Percentiles rank a stretch among this genome's conserved stretches.
These are phyloP conservation scores for Chaetothyriales sp. DNA, from an alignment of 2,329 filamentous ascomycete species.

Conservation along the genomic window DNA sequence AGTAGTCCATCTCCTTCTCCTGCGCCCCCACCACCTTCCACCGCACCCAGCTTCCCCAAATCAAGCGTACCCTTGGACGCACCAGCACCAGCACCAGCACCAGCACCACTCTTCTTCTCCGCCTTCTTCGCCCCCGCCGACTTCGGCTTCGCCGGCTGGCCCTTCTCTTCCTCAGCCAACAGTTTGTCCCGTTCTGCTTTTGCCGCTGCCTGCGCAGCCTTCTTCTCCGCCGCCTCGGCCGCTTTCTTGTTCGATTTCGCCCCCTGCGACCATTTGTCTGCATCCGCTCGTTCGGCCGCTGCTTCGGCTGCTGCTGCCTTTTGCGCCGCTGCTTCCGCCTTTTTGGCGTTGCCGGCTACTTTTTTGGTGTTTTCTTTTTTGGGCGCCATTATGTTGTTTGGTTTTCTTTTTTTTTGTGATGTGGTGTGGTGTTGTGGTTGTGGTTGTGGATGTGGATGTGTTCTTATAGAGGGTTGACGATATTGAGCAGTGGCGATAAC, in stretches of 20 bases:
- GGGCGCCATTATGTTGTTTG: not conserved
- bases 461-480: too few relatives aligned
- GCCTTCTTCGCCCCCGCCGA: conserved; percentile 36
- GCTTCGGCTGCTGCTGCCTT: conserved; percentile 60
- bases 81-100: not conserved
- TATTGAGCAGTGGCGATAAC: too few relatives aligned
- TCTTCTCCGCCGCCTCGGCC: conserved; percentile 75
- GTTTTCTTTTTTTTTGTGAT: too few relatives aligned
- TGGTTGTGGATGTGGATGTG: too few relatives aligned
- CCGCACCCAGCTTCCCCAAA: conserved; percentile 56
- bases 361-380: conserved; percentile 66
- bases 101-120: conserved; percentile 29
- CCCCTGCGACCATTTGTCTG: conserved; percentile 69
- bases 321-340: conserved; percentile 69
- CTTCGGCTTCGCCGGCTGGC: conserved; percentile 47
- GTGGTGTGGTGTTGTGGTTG: too few relatives aligned
- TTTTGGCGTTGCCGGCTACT: conserved; percentile 67
- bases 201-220: conserved; percentile 65
- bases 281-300: conserved; percentile 52
- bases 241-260: conserved; percentile 76
- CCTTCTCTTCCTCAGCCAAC: conserved; percentile 65
- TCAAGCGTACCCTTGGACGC: conserved; percentile 50
- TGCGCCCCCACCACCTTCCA: conserved; percentile 24
- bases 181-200: conserved; percentile 84
- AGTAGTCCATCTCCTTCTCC: conserved; percentile 11